These are phyloP conservation scores for Phytophthora quininea DNA, from an alignment of 352 stramenopile species.

Conservation along the genomic window DNA sequence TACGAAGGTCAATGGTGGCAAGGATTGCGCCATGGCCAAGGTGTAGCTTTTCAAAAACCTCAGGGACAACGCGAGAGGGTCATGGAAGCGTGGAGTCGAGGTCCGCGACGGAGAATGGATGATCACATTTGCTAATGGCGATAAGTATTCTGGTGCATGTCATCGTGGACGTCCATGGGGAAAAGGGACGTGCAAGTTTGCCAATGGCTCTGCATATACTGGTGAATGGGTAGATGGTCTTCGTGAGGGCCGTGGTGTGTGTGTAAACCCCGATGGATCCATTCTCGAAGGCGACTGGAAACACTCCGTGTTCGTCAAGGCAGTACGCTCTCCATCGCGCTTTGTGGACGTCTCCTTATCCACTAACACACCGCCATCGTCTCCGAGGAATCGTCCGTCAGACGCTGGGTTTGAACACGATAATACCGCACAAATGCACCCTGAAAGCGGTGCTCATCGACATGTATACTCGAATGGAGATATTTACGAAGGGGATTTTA, in stretches of 20 bases:
- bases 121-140: constrained; percentile 69
- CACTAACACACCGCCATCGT: constrained; percentile 9
- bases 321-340: constrained; percentile 40
- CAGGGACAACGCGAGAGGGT: constrained; percentile 66
- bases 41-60: constrained; percentile 56
- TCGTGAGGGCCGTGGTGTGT: constrained; percentile 79
- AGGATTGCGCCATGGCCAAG: constrained; percentile 72
- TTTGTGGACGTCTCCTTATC: constrained; percentile 74
- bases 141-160: constrained; percentile 77
- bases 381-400: constrained; percentile 5
- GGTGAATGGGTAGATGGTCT: constrained; percentile 83
- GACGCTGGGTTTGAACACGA: constrained; percentile 1
- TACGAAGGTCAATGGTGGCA: constrained; percentile 85
- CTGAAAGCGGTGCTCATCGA: constrained; percentile 40
- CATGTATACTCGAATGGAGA: constrained; percentile 72
- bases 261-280: constrained; percentile 57
- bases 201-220: constrained; percentile 91
- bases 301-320: constrained; percentile 68
- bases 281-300: constrained; percentile 80
- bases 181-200: constrained; percentile 89
- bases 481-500: constrained; percentile 75
- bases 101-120: constrained; percentile 72
- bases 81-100: constrained; percentile 65
- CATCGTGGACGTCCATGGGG: constrained; percentile 68
- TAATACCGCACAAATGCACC: constrained; percentile 18